Evolutionary conservation across 352 stramenopile genomes (phyloP).

Genomic region (Globisporangium solare): DNA sequence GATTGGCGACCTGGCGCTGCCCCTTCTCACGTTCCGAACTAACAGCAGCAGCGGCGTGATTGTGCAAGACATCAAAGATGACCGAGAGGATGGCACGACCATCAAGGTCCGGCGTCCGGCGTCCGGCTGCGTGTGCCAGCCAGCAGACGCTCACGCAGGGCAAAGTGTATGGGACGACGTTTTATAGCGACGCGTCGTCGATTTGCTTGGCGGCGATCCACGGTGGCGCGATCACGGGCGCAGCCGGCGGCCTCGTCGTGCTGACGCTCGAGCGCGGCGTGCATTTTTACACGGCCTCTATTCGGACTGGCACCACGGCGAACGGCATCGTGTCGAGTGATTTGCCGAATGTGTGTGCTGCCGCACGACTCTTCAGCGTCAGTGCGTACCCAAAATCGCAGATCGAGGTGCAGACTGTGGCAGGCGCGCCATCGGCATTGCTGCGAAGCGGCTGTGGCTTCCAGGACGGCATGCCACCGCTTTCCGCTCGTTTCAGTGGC

Average conservation of each 20-base stretch:
- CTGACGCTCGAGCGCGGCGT: slow-evolving; percentile 61
- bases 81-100: slow-evolving; percentile 84
- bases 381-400: slow-evolving; percentile 34
- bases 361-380: slow-evolving; percentile 59
- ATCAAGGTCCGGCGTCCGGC: slow-evolving; percentile 80
- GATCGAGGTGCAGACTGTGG: slow-evolving; percentile 89
- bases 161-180: slow-evolving; percentile 52
- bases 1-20: slow-evolving; percentile 49
- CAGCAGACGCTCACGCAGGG: slow-evolving; percentile 1
- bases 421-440: slow-evolving; percentile 76
- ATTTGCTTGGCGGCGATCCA: slow-evolving; percentile 92
- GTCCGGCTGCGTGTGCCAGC: slow-evolving; percentile 41
- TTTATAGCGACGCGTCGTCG: slow-evolving; percentile 88
- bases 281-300: slow-evolving; percentile 19
- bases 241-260: slow-evolving; percentile 51
- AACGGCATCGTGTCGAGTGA: slow-evolving; percentile 60
- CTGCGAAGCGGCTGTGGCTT: slow-evolving; percentile 86
- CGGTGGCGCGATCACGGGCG: slow-evolving; percentile 64
- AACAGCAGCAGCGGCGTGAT: slow-evolving; percentile 13
- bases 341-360: slow-evolving; percentile 27
- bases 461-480: slow-evolving; percentile 77
- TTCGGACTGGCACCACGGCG: slow-evolving; percentile 30
- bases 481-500: slow-evolving; percentile 70
- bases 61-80: slow-evolving; percentile 58
- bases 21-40: slow-evolving; percentile 17